Evolutionary conservation across 2,329 filamentous ascomycete species (phyloP).

Genomic region (Alternaria rosae): DNA sequence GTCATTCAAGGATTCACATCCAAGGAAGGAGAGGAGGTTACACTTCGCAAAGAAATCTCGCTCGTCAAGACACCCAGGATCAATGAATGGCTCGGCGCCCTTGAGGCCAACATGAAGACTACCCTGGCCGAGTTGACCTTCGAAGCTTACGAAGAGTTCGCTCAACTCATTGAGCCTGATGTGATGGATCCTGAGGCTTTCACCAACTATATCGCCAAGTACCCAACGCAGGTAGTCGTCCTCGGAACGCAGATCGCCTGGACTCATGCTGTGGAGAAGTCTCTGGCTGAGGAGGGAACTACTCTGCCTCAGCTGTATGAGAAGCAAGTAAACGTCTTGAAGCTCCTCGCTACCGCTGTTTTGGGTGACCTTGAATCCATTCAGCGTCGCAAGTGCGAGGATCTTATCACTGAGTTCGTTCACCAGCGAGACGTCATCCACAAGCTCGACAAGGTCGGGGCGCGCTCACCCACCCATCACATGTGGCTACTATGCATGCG

Average conservation of each 20-base stretch:
- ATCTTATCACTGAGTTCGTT: constrained; percentile 98
- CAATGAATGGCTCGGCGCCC: constrained; percentile 96
- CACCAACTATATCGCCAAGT: constrained; percentile 80
- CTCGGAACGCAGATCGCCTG: constrained; percentile 92
- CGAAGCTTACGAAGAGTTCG: constrained; percentile 85
- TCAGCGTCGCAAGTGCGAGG: constrained; percentile 94
- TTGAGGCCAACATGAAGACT: constrained; percentile 92
- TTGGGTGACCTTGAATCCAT: constrained; percentile 87
- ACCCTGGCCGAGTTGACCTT: constrained; percentile 89
- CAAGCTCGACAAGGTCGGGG: constrained; percentile 79
- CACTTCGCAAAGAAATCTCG: constrained; percentile 88
- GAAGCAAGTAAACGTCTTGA: constrained; percentile 82
- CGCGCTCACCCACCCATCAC: constrained; percentile 79
- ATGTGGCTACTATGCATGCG: constrained; percentile 97
- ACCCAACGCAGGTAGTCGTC: constrained; percentile 94
- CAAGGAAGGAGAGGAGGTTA: constrained; percentile 90
- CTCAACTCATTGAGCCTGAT: constrained; percentile 75
- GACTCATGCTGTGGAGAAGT: constrained; percentile 85
- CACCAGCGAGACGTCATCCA: constrained; percentile 95
- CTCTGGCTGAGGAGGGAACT: constrained; percentile 75
- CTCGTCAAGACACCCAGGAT: constrained; percentile 93
- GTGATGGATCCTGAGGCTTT: constrained; percentile 75
- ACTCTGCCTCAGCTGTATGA: constrained; percentile 76
- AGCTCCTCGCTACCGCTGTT: constrained; percentile 86
- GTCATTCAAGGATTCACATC: constrained; percentile 93